Evolutionary conservation across 2,329 filamentous ascomycete species (phyloP).

Genomic region (Sclerotinia subarctica): DNA sequence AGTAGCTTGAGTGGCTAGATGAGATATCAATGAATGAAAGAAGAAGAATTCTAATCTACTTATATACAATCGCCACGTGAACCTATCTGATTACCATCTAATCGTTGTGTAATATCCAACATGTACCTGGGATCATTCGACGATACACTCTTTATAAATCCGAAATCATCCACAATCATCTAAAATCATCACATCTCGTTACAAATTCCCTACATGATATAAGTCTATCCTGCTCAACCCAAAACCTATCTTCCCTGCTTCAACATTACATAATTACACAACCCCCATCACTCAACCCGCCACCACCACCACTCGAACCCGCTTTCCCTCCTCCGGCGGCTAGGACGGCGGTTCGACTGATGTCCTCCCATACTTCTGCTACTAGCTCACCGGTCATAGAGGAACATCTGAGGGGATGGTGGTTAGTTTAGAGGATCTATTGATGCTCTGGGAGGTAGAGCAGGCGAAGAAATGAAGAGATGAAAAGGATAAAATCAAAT

Average conservation of each 20-base stretch:
- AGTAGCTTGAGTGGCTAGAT: neutral
- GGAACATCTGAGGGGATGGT: neutral
- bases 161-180: neutral
- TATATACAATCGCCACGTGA: neutral
- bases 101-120: neutral
- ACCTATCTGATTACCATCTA: neutral
- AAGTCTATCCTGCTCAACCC: neutral
- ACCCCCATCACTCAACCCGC: conserved; percentile 16
- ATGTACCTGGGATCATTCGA: too few species aligned
- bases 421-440: neutral
- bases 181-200: neutral
- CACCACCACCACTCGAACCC: neutral
- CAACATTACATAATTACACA: conserved; percentile 16
- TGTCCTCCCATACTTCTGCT: conserved; percentile 21
- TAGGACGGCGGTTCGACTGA: conserved; percentile 18
- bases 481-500: neutral
- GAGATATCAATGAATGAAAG: neutral
- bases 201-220: neutral
- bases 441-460: neutral
- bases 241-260: neutral
- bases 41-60: conserved; percentile 1
- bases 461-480: neutral
- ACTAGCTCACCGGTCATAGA: conserved; percentile 17
- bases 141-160: neutral
- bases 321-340: conserved; percentile 15